Conservation (phyloP, 192 early-diverging fungal genomes). For the Chytriomyces sp. region DNA sequence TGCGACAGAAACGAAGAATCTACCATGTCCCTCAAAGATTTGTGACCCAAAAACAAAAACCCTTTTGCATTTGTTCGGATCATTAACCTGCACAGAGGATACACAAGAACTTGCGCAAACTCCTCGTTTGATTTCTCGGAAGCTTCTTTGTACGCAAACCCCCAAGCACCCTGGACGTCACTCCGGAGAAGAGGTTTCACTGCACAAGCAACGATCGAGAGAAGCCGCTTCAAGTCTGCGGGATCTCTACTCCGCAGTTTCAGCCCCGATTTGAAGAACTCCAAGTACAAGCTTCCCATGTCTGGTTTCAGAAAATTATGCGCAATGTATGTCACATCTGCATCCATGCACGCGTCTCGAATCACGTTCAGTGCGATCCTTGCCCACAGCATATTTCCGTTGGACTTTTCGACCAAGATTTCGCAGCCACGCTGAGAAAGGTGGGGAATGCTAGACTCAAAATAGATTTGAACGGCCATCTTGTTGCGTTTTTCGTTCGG, state of each 20-base stretch:
- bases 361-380: not conserved
- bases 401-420: not conserved
- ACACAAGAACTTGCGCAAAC: not conserved
- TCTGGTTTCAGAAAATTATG: not conserved
- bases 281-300: not conserved
- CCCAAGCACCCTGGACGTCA: not conserved
- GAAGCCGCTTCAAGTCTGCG: not conserved
- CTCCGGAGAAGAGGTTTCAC: not conserved
- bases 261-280: not conserved
- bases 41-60: not conserved
- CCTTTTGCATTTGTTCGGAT: not conserved
- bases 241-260: not conserved
- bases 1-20: not conserved
- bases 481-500: not conserved
- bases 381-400: not conserved
- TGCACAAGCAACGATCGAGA: not conserved
- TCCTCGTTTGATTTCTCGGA: not conserved
- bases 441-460: not conserved
- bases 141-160: not conserved
- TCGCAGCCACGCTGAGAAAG: not conserved
- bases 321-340: not conserved
- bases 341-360: not conserved
- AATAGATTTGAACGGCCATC: not conserved
- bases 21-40: not conserved
- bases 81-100: not conserved